Base-by-base conservation (phyloP, 106 monocot genomes). In the Dendrobium officinale region DNA sequence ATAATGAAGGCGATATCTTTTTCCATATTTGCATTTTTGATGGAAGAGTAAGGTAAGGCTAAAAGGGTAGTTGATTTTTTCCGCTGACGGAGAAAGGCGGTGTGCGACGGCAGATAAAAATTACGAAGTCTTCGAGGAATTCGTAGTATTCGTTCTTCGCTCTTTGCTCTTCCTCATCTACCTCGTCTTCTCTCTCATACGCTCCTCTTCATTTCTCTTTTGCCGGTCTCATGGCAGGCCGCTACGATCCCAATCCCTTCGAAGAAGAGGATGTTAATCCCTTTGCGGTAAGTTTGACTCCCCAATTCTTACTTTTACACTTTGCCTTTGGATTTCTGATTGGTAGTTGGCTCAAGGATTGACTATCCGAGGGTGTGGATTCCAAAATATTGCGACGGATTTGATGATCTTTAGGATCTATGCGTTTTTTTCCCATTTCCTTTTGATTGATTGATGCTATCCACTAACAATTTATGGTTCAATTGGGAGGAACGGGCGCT, bases 181-280 rank as follows among this genome's bases (percentile, higher is more conserved):
- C 4, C 61, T 61, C 10, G 61, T 8, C 6, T 51, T 45, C 74
- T 44, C 43, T 20, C 42, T 20, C n/a, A 19, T 74, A 42, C 19
- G 15, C 18, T 17, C 74, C 20, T 17, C 70, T 9, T 70, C 2
- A 51, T 37, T 22, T 74, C 80, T 16, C 72, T 72, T 47, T 44
- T 51, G 42, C 22, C 3, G 44, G 5, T 59, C 73, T 75, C 37
- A 92, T 92, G 89, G 91, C 91, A 31, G 83, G 87, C 22, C 80
- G 91, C 37, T 89, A 89, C 87, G 91, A 89, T 19, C 56, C 73
- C 66, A 92, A 92, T 79, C 91, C 91, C 44, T 92, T 92, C 85
- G 91, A 86, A 48, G 91, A 91, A 78, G 91, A 92, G 16, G 89
- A 92, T 3, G 89, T 91, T 79, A 92, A 92, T 75, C 90, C 93